Evolutionary conservation across 768 basidiomycete species (phyloP).

Genomic region (Punctularia strigosozonata): DNA sequence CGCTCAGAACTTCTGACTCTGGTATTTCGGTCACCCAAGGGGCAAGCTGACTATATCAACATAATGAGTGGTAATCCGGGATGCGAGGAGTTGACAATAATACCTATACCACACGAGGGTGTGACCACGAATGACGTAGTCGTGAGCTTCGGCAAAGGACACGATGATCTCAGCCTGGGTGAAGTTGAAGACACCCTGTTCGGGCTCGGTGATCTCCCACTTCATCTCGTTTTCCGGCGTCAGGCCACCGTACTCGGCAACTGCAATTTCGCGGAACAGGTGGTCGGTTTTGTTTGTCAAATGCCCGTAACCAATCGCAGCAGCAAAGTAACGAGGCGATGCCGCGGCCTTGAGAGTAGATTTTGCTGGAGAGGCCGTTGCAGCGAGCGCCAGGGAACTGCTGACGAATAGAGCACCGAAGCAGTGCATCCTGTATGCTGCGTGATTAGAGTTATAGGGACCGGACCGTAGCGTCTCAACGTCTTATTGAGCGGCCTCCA

Average conservation of each 20-base stretch:
- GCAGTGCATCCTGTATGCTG: too few species aligned
- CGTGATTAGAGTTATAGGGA: too few species aligned
- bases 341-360: background rate
- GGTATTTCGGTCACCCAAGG: background rate
- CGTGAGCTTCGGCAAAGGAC: background rate
- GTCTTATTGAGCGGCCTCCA: too few species aligned
- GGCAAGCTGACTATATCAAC: background rate
- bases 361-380: too few species aligned
- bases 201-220: constrained; percentile 10
- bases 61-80: background rate
- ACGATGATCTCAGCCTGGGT: background rate
- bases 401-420: too few species aligned
- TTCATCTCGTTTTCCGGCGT: constrained; percentile 25
- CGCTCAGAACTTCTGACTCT: background rate
- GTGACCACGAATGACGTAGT: background rate
- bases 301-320: background rate
- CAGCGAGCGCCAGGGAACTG: too few species aligned
- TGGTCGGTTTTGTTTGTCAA: background rate
- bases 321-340: background rate
- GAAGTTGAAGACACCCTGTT: constrained; percentile 2
- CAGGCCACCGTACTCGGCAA: constrained; percentile 18
- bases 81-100: background rate
- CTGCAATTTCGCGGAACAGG: background rate
- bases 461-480: too few species aligned
- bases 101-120: background rate